Percentiles rank a stretch among this genome's conserved stretches.
Conservation (phyloP, 179 eudicot species). For the Monotropa hypopitys region DNA sequence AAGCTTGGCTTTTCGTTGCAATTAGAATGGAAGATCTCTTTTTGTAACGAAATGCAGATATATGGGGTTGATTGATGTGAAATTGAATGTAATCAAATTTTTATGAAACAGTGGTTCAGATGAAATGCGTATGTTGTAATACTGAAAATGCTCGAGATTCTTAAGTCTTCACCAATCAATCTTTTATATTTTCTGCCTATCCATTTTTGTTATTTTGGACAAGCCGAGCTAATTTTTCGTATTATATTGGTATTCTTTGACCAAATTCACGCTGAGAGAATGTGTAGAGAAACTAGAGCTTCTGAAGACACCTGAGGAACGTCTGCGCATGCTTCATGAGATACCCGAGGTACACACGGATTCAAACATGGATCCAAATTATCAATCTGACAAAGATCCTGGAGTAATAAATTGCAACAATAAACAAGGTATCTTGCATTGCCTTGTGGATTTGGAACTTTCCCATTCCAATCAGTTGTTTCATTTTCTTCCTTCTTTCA, state of each 20-base stretch:
- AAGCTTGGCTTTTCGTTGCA: conserved; percentile 2
- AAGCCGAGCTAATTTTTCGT: background rate
- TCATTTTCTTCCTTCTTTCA: background rate
- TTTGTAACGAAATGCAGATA: background rate
- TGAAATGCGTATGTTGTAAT: too few relatives aligned
- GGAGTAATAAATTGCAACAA: conserved; percentile 23
- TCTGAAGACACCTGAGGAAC: conserved; percentile 81
- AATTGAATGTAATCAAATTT: background rate
- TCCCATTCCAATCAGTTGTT: background rate
- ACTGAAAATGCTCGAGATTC: too few relatives aligned
- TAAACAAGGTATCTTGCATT: conserved; percentile 44
- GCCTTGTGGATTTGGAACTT: background rate
- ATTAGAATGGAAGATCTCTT: background rate
- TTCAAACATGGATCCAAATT: conserved; percentile 79
- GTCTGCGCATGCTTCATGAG: conserved; percentile 61
- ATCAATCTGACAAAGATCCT: conserved; percentile 62
- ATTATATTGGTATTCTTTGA: conserved; percentile 24
- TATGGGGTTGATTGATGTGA: background rate
- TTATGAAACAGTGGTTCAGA: too few relatives aligned
- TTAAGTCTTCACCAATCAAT: too few relatives aligned
- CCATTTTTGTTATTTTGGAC: background rate
- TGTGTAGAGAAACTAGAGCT: conserved; percentile 74
- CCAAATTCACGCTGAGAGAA: conserved; percentile 71
- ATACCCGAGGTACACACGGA: conserved; percentile 69
- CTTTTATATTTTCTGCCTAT: background rate